Percentiles rank a stretch among this genome's conserved stretches.
Conservation (phyloP, 768 basidiomycete species). For the Symmetrospora coprosmae region DNA sequence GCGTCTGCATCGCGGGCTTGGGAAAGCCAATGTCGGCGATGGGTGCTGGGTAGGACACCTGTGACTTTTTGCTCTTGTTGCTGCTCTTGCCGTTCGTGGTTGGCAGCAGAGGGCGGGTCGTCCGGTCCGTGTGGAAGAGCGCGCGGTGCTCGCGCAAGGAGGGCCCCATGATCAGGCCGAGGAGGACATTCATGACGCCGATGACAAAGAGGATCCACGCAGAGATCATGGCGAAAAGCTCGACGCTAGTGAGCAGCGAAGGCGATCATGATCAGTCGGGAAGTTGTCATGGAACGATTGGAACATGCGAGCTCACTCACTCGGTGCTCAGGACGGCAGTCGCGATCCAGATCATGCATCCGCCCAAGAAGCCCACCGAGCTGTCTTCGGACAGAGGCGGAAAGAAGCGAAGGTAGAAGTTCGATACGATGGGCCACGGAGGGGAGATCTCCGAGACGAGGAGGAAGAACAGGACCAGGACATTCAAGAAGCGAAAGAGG, state of each 20-base stretch:
- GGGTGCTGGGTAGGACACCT: constrained; percentile 17
- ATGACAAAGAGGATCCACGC: constrained; percentile 17
- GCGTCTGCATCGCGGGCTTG: no score
- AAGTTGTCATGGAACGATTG: background rate
- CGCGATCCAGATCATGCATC: constrained; percentile 8
- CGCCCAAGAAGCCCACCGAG: constrained; percentile 14
- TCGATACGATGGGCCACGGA: background rate
- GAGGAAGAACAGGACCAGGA: constrained; percentile 10
- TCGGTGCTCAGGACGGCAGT: constrained; percentile 12
- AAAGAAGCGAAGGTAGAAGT: constrained; percentile 11
- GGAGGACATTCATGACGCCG: constrained; percentile 8
- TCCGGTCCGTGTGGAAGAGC: background rate
- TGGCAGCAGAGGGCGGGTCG: background rate
- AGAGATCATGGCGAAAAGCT: constrained; percentile 5
- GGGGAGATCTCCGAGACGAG: constrained; percentile 9
- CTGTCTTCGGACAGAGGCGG: constrained; percentile 6
- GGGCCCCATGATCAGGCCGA: constrained; percentile 1
- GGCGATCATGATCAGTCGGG: background rate
- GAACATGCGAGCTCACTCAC: background rate
- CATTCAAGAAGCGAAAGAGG: constrained; percentile 14
- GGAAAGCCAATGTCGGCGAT: constrained; percentile 13
- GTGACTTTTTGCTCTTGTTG: background rate
- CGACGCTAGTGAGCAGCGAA: background rate
- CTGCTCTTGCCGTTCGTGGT: background rate
- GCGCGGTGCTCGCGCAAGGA: background rate